These are phyloP conservation scores for Trichophyton mentagrophytes DNA, from an alignment of 2,329 filamentous ascomycete species.

Conservation along the genomic window DNA sequence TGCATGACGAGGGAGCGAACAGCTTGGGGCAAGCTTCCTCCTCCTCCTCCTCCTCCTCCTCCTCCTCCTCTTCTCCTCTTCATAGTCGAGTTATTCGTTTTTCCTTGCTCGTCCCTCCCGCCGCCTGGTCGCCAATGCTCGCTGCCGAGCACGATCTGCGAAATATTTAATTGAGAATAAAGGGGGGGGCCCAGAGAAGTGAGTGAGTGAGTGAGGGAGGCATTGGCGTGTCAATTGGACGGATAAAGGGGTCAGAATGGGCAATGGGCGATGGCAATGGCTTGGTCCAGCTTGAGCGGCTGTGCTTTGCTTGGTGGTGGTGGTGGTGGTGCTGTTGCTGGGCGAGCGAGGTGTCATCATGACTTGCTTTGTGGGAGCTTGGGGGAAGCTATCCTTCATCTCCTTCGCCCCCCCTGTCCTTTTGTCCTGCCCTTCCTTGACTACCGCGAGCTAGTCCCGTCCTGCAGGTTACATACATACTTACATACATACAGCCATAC, in stretches of 20 bases:
- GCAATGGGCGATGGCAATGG: neutral
- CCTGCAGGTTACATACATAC: neutral
- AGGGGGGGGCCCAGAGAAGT: neutral
- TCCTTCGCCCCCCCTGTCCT: neutral
- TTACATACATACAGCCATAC: neutral
- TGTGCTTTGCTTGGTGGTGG: neutral
- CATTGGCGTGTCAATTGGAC: neutral
- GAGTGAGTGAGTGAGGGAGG: too few relatives aligned
- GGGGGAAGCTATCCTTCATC: neutral
- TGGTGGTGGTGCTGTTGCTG: neutral
- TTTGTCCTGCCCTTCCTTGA: neutral
- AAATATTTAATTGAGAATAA: neutral
- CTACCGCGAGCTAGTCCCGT: conserved; percentile 1
- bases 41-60: neutral
- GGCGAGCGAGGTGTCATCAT: neutral
- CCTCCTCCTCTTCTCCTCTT: neutral
- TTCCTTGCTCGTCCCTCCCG: neutral
- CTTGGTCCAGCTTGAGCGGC: neutral
- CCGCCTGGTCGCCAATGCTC: neutral
- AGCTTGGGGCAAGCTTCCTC: neutral
- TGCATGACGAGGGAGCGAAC: neutral
- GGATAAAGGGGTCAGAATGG: neutral
- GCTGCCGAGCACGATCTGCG: conserved; percentile 2
- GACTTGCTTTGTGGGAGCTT: neutral
- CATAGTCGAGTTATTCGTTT: neutral